Evolutionary conservation across 441 rosid genomes (phyloP).

Genomic region (Manihot esculenta): DNA sequence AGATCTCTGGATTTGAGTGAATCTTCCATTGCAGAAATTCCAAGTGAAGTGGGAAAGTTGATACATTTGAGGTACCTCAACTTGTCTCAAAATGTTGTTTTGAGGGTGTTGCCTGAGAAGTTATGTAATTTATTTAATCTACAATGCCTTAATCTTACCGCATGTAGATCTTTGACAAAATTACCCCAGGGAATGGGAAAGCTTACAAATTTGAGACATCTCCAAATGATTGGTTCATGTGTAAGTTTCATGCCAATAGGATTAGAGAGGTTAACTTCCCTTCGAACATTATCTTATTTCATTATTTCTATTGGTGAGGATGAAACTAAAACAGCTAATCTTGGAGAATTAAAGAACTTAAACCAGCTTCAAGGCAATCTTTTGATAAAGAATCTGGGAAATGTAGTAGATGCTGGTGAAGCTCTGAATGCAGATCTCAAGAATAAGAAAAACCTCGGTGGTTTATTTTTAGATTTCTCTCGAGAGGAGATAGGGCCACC

Average conservation of each 20-base stretch:
- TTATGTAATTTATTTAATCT: background rate
- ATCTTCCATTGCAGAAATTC: background rate
- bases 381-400: background rate
- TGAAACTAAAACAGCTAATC: background rate
- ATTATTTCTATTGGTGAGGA: background rate
- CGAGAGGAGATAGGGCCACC: background rate
- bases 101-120: background rate
- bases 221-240: background rate
- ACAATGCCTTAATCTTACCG: background rate
- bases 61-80: slow-evolving; percentile 1
- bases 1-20: background rate
- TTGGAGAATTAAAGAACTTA: background rate
- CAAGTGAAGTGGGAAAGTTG: background rate
- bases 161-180: background rate
- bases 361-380: background rate
- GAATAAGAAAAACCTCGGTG: background rate
- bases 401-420: background rate
- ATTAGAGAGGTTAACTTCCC: background rate
- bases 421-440: background rate
- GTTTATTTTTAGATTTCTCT: background rate
- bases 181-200: background rate
- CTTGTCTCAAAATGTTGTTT: background rate
- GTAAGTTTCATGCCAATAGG: background rate
- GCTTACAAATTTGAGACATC: background rate
- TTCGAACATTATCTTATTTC: background rate